A percentile compares a stretch with the other conserved stretches of the same genome.
phyloP scores from a whole-genome alignment of 176 grass and related monocot species.

The Poa pratensis region DNA sequence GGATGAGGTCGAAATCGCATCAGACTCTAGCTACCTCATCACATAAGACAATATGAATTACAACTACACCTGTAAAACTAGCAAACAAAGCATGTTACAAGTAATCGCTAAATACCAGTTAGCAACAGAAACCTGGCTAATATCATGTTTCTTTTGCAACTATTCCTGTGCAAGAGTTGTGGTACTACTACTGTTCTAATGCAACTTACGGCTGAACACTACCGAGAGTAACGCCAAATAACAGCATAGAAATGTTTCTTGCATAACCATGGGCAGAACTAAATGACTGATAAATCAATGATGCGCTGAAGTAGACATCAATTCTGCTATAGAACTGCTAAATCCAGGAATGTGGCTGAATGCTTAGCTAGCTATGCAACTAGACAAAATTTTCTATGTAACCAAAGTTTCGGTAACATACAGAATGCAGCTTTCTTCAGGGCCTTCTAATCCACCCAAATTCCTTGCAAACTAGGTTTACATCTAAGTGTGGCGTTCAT shows the following conservation, averaged over 20 bases:
- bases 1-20: neutral
- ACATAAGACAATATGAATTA: neutral
- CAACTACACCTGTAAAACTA: neutral
- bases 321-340: neutral
- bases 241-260: neutral
- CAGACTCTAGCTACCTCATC: neutral
- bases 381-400: neutral
- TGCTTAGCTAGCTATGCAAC: neutral
- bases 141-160: neutral
- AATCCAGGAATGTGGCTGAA: constrained; percentile 1
- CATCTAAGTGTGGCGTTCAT: neutral
- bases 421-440: neutral
- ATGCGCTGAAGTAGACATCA: neutral
- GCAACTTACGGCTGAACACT: neutral
- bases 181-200: neutral
- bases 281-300: neutral
- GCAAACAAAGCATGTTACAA: neutral
- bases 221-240: neutral
- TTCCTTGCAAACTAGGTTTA: neutral
- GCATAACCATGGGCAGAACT: too few species aligned
- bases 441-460: neutral
- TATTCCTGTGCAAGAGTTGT: neutral
- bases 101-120: neutral
- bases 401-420: neutral
- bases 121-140: neutral